Conservation (phyloP, 2,329 filamentous ascomycete species). For the Botrytis fragariae region DNA sequence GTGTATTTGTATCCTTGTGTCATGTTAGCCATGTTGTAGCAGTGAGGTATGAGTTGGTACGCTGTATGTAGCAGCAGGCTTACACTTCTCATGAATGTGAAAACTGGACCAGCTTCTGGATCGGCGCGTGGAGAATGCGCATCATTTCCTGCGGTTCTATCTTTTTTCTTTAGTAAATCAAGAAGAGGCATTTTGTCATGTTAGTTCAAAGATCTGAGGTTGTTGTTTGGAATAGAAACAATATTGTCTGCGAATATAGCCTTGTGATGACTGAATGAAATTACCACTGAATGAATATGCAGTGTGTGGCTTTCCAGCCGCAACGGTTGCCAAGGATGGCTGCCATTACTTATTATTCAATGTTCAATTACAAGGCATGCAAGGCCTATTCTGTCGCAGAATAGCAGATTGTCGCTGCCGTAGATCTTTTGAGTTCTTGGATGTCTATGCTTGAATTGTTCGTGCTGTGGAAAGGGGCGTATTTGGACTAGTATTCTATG, state of each 20-base stretch:
- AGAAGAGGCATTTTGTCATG: slow-evolving; percentile 53
- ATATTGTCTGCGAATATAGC: slow-evolving; percentile 17
- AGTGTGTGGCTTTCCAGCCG: slow-evolving; percentile 28
- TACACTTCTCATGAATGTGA: slow-evolving; percentile 76
- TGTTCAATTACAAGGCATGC: slow-evolving; percentile 7
- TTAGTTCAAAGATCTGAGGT: slow-evolving; percentile 7
- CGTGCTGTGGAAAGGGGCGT: slow-evolving; percentile 16
- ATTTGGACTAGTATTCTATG: slow-evolving; percentile 6
- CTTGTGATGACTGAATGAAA: slow-evolving; percentile 15
- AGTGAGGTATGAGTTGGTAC: slow-evolving; percentile 3
- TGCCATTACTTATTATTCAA: slow-evolving; percentile 8
- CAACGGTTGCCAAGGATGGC: slow-evolving; percentile 23
- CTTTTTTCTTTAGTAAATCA: slow-evolving; percentile 62
- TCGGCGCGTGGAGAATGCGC: slow-evolving; percentile 33
- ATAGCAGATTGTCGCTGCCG: slow-evolving; percentile 24
- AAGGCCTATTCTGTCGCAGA: slow-evolving; percentile 13
- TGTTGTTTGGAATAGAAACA: slow-evolving; percentile 12
- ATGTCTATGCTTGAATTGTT: background rate
- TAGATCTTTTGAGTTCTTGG: slow-evolving; percentile 26
- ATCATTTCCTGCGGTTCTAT: slow-evolving; percentile 46
- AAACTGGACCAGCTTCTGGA: slow-evolving; percentile 44
- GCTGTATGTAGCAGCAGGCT: background rate
- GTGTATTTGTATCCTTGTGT: slow-evolving; percentile 64
- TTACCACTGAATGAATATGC: slow-evolving; percentile 27
- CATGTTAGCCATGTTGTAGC: slow-evolving; percentile 15